Conservation (phyloP, 805 yeast genomes). For the Candida nitratophila region DNA sequence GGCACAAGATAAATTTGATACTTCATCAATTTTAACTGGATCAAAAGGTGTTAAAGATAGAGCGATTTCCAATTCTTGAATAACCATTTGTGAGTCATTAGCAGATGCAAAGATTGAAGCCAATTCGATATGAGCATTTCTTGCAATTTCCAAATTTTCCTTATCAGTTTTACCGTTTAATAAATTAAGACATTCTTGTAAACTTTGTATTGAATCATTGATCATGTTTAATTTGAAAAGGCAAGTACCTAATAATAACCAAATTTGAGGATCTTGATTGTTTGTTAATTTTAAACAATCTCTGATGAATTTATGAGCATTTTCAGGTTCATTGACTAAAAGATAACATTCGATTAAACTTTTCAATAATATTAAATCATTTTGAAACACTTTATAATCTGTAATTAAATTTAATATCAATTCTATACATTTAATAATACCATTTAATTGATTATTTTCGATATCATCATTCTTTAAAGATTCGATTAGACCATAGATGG, state of each 20-base stretch:
- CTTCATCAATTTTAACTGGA: constrained; percentile 35
- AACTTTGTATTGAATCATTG: constrained; percentile 39
- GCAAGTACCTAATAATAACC: constrained; percentile 44
- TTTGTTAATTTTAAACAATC: constrained; percentile 15
- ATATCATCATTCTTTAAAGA: constrained; percentile 34
- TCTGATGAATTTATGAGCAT: constrained; percentile 34
- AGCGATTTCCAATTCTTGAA: constrained; percentile 42
- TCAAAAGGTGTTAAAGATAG: constrained; percentile 42
- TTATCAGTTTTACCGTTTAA: constrained; percentile 24
- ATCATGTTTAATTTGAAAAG: constrained; percentile 36
- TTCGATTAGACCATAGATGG: constrained; percentile 36
- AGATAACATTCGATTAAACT: constrained; percentile 49
- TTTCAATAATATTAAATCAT: constrained; percentile 34
- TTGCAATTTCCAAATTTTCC: constrained; percentile 37
- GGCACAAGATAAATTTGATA: constrained; percentile 46
- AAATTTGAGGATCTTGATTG: constrained; percentile 31
- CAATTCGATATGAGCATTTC: constrained; percentile 47
- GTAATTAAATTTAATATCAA: constrained; percentile 32
- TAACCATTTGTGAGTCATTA: constrained; percentile 42
- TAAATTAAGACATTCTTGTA: constrained; percentile 36
- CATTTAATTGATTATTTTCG: constrained; percentile 29
- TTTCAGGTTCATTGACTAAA: constrained; percentile 38
- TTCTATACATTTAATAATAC: constrained; percentile 34
- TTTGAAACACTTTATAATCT: constrained; percentile 29
- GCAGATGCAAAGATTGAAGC: constrained; percentile 49